These are phyloP conservation scores for Fraxinus quadrangulata DNA, from an alignment of 257 asterid species.

Conservation along the genomic window DNA sequence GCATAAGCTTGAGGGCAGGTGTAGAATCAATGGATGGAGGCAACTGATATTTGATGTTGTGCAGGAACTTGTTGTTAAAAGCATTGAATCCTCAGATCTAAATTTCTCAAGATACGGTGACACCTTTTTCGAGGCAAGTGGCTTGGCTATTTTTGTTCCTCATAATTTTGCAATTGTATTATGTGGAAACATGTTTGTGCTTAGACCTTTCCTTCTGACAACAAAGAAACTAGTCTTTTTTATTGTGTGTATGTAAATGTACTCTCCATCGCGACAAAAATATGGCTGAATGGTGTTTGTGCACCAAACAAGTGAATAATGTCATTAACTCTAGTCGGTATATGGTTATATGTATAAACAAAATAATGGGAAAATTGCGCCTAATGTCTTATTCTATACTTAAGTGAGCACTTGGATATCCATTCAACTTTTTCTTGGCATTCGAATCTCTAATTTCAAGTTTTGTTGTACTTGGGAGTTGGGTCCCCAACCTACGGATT, in stretches of 20 bases:
- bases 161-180: neutral
- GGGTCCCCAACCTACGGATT: too few relatives aligned
- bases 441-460: too few relatives aligned
- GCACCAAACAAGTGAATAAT: neutral
- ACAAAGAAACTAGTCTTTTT: too few relatives aligned
- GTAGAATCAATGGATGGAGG: neutral
- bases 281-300: neutral
- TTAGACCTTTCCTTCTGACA: too few relatives aligned
- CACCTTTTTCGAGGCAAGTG: constrained; percentile 81
- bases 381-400: too few relatives aligned
- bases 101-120: constrained; percentile 95
- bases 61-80: constrained; percentile 90
- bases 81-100: constrained; percentile 79
- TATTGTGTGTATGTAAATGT: neutral
- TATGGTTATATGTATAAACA: neutral
- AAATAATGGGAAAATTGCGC: too few relatives aligned
- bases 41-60: constrained; percentile 22
- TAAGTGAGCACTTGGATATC: too few relatives aligned
- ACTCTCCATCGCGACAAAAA: neutral
- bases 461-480: too few relatives aligned
- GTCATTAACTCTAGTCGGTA: neutral
- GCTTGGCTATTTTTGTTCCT: neutral
- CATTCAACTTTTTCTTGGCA: too few relatives aligned
- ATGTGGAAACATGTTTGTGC: neutral
- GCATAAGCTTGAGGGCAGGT: neutral